A percentile compares a stretch with the other conserved stretches of the same genome.
These are phyloP conservation scores for Volvox carteri DNA, from an alignment of 163 green algal genomes.

Conservation along the genomic window DNA sequence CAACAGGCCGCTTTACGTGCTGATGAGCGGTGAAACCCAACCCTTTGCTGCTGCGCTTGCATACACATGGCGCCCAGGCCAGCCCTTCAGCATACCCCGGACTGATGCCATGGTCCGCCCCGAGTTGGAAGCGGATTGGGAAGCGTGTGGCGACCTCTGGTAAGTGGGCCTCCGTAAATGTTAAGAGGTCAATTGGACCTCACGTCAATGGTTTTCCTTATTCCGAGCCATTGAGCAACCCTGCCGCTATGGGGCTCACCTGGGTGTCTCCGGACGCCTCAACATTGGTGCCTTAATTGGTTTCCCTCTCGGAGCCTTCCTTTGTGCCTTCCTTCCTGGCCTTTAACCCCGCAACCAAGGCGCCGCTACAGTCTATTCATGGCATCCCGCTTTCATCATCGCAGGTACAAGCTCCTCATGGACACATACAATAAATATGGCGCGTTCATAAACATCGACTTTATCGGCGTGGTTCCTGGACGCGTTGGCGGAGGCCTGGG, in stretches of 20 bases:
- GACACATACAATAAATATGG: conserved; percentile 16
- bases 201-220: too few relatives aligned
- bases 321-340: too few relatives aligned
- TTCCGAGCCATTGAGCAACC: too few relatives aligned
- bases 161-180: not conserved
- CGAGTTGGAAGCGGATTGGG: not conserved
- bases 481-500: not conserved
- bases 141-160: conserved; percentile 27
- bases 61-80: not conserved
- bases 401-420: not conserved
- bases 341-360: too few relatives aligned
- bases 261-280: too few relatives aligned
- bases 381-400: too few relatives aligned
- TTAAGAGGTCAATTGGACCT: too few relatives aligned
- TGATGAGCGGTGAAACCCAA: not conserved
- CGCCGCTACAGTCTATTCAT: too few relatives aligned
- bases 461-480: conserved; percentile 9
- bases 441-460: conserved; percentile 40
- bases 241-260: too few relatives aligned
- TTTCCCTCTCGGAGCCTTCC: too few relatives aligned
- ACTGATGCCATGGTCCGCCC: conserved; percentile 1
- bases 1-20: not conserved
- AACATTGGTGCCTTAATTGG: too few relatives aligned
- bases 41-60: conserved; percentile 3
- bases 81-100: not conserved